These are phyloP conservation scores for Paraphaeosphaeria sporulosa DNA, from an alignment of 2,329 filamentous ascomycete genomes.

Conservation along the genomic window DNA sequence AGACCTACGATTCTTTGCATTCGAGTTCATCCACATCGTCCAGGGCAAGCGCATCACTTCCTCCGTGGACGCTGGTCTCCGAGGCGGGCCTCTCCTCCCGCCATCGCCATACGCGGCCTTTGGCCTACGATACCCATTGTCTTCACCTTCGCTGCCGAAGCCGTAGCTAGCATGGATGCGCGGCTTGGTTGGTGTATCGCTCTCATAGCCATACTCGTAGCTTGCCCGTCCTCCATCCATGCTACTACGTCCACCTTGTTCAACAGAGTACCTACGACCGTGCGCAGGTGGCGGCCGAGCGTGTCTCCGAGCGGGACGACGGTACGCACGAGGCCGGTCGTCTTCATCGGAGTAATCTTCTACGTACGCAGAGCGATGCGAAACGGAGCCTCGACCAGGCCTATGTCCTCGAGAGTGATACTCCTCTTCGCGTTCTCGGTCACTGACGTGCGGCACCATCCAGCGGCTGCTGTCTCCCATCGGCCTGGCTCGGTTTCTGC, in stretches of 20 bases:
- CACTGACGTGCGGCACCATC: slow-evolving; percentile 13
- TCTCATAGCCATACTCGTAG: slow-evolving; percentile 30
- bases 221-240: slow-evolving; percentile 22
- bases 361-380: slow-evolving; percentile 27
- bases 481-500: slow-evolving; percentile 17
- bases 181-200: slow-evolving; percentile 29
- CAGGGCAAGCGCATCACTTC: slow-evolving; percentile 46
- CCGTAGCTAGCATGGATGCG: slow-evolving; percentile 26
- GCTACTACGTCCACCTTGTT: slow-evolving; percentile 17
- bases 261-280: slow-evolving; percentile 18
- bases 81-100: slow-evolving; percentile 28
- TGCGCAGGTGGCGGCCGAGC: slow-evolving; percentile 36
- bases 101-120: slow-evolving; percentile 15
- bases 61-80: slow-evolving; percentile 39
- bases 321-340: slow-evolving; percentile 30
- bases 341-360: slow-evolving; percentile 43
- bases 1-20: slow-evolving; percentile 45
- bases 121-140: slow-evolving; percentile 28
- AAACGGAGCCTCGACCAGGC: slow-evolving; percentile 14
- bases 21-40: slow-evolving; percentile 48
- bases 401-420: slow-evolving; percentile 19
- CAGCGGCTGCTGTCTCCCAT: slow-evolving; percentile 23
- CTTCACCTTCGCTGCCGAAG: slow-evolving; percentile 26
- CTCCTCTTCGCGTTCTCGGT: slow-evolving; percentile 17
- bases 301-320: slow-evolving; percentile 29